These are phyloP conservation scores for Parachaetomium inaequale DNA, from an alignment of 495 filamentous ascomycete genomes.

Conservation along the genomic window DNA sequence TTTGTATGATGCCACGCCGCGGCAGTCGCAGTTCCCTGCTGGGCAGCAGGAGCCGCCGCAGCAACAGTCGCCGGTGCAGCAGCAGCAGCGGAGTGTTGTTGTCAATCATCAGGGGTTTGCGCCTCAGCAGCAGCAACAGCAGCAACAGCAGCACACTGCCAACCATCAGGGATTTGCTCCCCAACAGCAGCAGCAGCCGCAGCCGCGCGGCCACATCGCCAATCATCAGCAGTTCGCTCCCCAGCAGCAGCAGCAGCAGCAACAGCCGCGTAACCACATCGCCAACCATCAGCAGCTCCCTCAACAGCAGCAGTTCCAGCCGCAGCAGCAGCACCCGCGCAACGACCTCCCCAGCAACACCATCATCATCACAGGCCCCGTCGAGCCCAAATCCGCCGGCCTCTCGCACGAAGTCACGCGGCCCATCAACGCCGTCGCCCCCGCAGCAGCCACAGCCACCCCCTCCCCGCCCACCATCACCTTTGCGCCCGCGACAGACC, in stretches of 20 bases:
- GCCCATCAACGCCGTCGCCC: not conserved
- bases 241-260: conserved; percentile 5
- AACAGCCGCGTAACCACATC: too few species aligned
- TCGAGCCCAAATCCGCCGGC: conserved; percentile 19
- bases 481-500: too few species aligned
- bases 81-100: too few species aligned
- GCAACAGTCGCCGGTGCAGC: conserved; percentile 3
- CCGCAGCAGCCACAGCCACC: not conserved
- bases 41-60: conserved; percentile 9
- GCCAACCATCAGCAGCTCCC: too few species aligned
- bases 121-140: too few species aligned
- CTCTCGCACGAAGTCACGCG: conserved; percentile 16
- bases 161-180: too few species aligned
- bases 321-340: not conserved
- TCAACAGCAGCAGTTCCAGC: conserved; percentile 6
- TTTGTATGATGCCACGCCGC: conserved; percentile 46
- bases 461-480: not conserved
- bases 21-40: conserved; percentile 21
- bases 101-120: too few species aligned
- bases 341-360: not conserved
- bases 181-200: too few species aligned
- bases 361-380: conserved; percentile 12
- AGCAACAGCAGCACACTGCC: too few species aligned
- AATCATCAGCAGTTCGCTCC: conserved; percentile 1
- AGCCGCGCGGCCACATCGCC: too few species aligned